Evolutionary conservation across 192 early-diverging fungal species (phyloP).

Genomic region (Glomus cerebriforme): DNA sequence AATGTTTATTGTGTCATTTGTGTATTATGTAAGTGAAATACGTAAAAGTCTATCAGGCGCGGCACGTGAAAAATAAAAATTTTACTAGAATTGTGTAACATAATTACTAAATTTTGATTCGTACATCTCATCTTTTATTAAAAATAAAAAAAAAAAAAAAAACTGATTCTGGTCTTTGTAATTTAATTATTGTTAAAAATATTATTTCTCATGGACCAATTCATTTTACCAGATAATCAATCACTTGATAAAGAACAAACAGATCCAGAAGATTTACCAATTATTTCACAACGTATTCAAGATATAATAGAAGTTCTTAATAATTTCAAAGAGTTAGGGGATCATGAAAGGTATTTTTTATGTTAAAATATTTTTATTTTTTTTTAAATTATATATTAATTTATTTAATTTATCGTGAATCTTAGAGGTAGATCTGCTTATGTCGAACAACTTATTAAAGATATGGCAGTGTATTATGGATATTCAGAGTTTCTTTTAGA

Average conservation of each 20-base stretch:
- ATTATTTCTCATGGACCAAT: not conserved
- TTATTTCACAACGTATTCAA: conserved; percentile 85
- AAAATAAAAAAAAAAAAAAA: too few species aligned
- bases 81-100: too few species aligned
- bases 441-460: conserved; percentile 83
- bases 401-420: not conserved
- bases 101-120: too few species aligned
- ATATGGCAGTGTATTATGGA: conserved; percentile 92
- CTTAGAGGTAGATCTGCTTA: conserved; percentile 78
- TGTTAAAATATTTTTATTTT: not conserved
- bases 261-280: conserved; percentile 54
- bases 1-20: too few species aligned
- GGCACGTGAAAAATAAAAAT: too few species aligned
- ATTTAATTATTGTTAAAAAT: too few species aligned
- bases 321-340: conserved; percentile 86
- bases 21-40: too few species aligned
- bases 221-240: not conserved
- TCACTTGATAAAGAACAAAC: not conserved
- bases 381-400: not conserved
- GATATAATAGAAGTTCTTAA: conserved; percentile 87
- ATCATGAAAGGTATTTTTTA: conserved; percentile 54
- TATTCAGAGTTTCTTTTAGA: conserved; percentile 91
- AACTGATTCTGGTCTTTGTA: too few species aligned
- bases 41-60: too few species aligned
- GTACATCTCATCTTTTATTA: too few species aligned